Evolutionary conservation across 768 basidiomycete species (phyloP).

Genomic region (Podaxis mareebaensis): DNA sequence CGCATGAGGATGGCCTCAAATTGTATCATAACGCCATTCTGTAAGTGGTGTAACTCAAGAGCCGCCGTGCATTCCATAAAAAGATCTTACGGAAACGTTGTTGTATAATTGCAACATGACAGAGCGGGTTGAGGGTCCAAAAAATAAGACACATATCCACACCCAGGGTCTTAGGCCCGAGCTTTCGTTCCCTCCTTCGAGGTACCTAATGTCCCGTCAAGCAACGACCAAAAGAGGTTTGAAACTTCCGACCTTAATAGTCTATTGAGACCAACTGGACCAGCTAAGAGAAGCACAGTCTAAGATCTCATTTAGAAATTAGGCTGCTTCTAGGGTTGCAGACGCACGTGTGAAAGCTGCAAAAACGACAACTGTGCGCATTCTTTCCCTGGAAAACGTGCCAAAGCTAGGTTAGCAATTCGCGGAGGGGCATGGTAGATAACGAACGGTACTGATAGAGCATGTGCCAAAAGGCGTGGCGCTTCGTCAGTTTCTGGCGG

Average conservation of each 20-base stretch:
- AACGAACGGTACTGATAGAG: background rate
- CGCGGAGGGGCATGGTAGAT: background rate
- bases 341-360: constrained; percentile 18
- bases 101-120: constrained; percentile 55
- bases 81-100: constrained; percentile 42
- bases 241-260: constrained; percentile 32
- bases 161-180: constrained; percentile 64
- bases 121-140: constrained; percentile 29
- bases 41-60: constrained; percentile 29
- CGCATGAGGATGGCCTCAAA: constrained; percentile 34
- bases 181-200: constrained; percentile 53
- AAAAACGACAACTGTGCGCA: background rate
- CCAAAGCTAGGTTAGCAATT: too few relatives aligned
- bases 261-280: constrained; percentile 43
- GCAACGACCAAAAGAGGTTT: background rate
- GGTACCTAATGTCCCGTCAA: constrained; percentile 38
- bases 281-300: constrained; percentile 29
- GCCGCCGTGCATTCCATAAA: constrained; percentile 11
- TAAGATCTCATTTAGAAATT: constrained; percentile 23
- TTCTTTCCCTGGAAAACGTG: background rate
- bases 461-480: background rate
- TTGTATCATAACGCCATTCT: constrained; percentile 28
- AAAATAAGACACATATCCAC: constrained; percentile 45
- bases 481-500: background rate
- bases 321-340: constrained; percentile 29